Percentiles rank a stretch among this genome's conserved stretches.
These are phyloP conservation scores for Dioscorea alata DNA, from an alignment of 106 monocot species.

Conservation along the genomic window DNA sequence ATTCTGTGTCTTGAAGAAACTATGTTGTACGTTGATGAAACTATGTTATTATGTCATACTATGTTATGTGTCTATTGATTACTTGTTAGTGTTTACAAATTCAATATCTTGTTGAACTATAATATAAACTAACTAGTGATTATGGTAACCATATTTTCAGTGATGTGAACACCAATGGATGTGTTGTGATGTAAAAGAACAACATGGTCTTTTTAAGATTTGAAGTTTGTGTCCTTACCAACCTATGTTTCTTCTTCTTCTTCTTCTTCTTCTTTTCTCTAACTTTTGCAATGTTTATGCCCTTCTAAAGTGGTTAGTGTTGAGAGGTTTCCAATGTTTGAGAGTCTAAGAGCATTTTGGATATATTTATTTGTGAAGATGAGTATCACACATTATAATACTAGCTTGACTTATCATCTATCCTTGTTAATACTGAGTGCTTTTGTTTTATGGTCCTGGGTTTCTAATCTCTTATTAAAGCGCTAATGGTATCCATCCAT, in stretches of 20 bases:
- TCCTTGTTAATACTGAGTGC: slow-evolving; percentile 10
- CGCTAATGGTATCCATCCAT: slow-evolving; percentile 19
- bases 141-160: slow-evolving; percentile 69
- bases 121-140: no score
- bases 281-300: slow-evolving; percentile 7
- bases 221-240: background rate
- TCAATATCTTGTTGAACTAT: no score
- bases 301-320: slow-evolving; percentile 6
- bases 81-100: no score
- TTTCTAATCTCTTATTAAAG: slow-evolving; percentile 1
- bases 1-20: no score
- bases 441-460: slow-evolving; percentile 14
- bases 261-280: slow-evolving; percentile 6
- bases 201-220: background rate
- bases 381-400: slow-evolving; percentile 4
- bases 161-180: slow-evolving; percentile 78
- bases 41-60: no score
- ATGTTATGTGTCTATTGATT: no score
- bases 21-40: no score
- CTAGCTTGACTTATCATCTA: slow-evolving; percentile 17
- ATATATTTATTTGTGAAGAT: background rate
- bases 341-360: background rate
- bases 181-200: slow-evolving; percentile 62
- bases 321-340: background rate
- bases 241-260: background rate